Conservation (phyloP, 1,139 yeast genomes). For the Saccharomyces hybrid region DNA sequence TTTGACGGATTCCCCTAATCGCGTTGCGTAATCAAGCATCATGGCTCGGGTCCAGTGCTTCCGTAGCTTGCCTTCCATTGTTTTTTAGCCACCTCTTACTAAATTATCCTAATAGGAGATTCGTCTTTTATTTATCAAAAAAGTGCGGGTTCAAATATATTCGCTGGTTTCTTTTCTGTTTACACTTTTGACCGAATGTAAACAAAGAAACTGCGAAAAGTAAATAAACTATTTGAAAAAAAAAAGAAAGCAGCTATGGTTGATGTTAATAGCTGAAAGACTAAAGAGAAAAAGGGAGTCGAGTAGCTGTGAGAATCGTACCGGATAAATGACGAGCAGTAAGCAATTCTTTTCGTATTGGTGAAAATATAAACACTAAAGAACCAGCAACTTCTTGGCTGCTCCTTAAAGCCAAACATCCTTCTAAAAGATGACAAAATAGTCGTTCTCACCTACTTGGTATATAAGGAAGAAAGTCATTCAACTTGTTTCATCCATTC, state of each 20-base stretch:
- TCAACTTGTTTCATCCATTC: background rate
- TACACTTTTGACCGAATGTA: background rate
- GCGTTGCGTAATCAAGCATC: too few species aligned
- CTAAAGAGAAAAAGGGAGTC: too few species aligned
- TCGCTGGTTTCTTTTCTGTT: background rate
- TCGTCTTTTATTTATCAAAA: too few species aligned
- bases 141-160: background rate
- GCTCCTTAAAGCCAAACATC: slow-evolving; percentile 7
- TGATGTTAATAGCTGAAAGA: background rate
- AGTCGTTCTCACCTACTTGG: slow-evolving; percentile 9
- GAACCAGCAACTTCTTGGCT: background rate
- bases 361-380: background rate
- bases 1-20: too few species aligned
- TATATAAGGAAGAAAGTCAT: slow-evolving; percentile 7
- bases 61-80: too few species aligned
- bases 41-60: too few species aligned
- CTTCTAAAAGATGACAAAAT: background rate
- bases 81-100: too few species aligned
- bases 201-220: background rate
- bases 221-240: background rate
- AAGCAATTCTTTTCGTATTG: too few species aligned
- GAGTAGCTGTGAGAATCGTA: too few species aligned
- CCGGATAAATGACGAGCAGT: too few species aligned
- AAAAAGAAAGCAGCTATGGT: background rate
- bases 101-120: too few species aligned